These are phyloP conservation scores for Heliosperma pusillum DNA, from an alignment of 148 eudicot genomes.

Conservation along the genomic window DNA sequence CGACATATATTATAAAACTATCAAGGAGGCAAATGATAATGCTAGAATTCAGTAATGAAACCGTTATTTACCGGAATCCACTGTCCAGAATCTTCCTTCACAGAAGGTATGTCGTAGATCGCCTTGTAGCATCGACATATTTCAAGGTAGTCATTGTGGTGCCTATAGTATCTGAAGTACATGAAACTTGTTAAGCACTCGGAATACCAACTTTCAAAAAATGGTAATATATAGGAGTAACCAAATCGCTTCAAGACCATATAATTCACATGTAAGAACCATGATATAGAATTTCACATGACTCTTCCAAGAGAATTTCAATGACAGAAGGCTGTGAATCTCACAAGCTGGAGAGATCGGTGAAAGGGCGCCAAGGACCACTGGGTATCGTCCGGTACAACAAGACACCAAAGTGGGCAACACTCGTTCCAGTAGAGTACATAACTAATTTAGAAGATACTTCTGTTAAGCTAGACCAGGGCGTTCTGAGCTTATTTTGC, in stretches of 20 bases:
- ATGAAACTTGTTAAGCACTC: neutral
- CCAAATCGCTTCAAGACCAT: neutral
- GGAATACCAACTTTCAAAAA: neutral
- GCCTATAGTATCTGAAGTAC: constrained; percentile 50
- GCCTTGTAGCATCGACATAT: constrained; percentile 82
- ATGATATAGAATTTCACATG: neutral
- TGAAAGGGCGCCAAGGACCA: too few species aligned
- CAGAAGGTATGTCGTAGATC: constrained; percentile 76
- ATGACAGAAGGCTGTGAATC: neutral
- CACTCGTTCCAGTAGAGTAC: too few species aligned
- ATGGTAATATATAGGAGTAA: neutral
- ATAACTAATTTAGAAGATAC: too few species aligned
- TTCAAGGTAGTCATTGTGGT: constrained; percentile 79
- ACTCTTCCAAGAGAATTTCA: neutral
- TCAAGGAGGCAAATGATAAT: neutral
- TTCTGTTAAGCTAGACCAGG: too few species aligned
- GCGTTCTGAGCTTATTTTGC: too few species aligned
- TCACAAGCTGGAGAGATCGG: neutral
- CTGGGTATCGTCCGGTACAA: too few species aligned
- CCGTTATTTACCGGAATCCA: constrained; percentile 62
- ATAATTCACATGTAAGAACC: too few species aligned
- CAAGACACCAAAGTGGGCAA: too few species aligned
- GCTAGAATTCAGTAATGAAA: neutral
- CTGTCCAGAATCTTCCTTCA: constrained; percentile 60
- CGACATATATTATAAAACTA: neutral